Base-by-base conservation (phyloP, 257 asterid genomes). In the Ilex asprella region DNA sequence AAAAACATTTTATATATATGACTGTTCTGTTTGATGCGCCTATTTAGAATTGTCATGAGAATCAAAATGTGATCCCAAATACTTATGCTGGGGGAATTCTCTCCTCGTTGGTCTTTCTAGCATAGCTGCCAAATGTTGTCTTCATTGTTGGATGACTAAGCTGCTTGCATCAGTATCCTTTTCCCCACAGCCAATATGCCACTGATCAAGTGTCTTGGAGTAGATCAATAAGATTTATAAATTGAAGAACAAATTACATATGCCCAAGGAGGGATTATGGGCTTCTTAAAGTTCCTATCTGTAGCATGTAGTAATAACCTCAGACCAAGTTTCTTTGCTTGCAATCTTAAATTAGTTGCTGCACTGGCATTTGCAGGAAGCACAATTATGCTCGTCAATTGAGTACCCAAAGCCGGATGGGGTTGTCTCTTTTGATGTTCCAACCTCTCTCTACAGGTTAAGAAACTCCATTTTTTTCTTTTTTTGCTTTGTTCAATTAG, bases 341-440 rank as follows among this genome's bases (percentile, higher is more conserved):
- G 8, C 41, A 63, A 49, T 31, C 39, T 51, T 43, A 58, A 67
- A 39, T 55, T 60, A 51, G 61, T 63, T 52, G 69, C 57, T 56
- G 66, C 70, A 59, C 68, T 53, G 14, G 15, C 53, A 67, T 70
- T 49, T 74, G 52, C 88, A 92, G 99, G 96, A 82, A 76, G 95
- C 96, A 54, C 75, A 66, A 62, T 30, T 67, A 35, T 82, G 77
- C 78, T 72, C 64, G 56, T 84, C 85, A 67, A 82, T 86, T 57
- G 79, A 81, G 70, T 92, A 92, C 79, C 91, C 95, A 55, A 92
- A 92, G 81, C 96, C 97, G 31, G 97, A 92, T 72, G 94, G 91
- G 29, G 79, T 75, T 62, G 61, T 92, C 67, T 82, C 99, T 47
- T 92, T 92, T 72, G 97, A 92, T 68, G 69, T 92, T 50, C 83